These are phyloP conservation scores for Solidago caesia DNA, from an alignment of 129 eudicot genomes.

Conservation along the genomic window DNA sequence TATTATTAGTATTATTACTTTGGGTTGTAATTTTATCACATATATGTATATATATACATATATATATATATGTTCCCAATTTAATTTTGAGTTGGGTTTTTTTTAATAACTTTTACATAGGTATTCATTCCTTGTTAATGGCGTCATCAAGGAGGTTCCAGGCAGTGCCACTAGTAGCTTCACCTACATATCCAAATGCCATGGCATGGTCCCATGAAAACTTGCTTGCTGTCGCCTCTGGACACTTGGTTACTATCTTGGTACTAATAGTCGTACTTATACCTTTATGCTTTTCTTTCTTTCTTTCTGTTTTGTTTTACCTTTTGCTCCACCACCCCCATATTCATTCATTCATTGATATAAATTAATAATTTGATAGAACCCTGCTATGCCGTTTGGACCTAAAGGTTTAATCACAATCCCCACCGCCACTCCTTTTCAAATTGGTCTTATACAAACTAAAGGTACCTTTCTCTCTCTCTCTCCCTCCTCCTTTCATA, in stretches of 20 bases:
- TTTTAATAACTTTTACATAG: too few species aligned
- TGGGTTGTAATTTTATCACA: too few species aligned
- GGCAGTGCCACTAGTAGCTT: constrained; percentile 64
- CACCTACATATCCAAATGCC: constrained; percentile 72
- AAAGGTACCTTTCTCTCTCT: constrained; percentile 32
- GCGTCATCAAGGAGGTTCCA: constrained; percentile 51
- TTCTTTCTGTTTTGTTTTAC: background rate
- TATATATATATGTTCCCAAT: too few species aligned
- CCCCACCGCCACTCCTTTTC: constrained; percentile 50
- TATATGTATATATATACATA: too few species aligned
- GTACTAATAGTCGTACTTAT: constrained; percentile 25
- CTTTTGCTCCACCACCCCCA: background rate
- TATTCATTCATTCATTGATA: background rate
- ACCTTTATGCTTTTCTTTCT: background rate
- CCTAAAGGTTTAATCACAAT: constrained; percentile 73
- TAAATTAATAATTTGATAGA: constrained; percentile 35
- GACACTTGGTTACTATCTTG: constrained; percentile 65
- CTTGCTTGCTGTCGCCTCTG: constrained; percentile 75
- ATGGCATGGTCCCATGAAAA: constrained; percentile 92
- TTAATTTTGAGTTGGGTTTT: too few species aligned
- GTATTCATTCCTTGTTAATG: constrained; percentile 19
- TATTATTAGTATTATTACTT: too few species aligned
- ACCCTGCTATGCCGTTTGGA: constrained; percentile 62
- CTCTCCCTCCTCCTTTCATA: too few species aligned
- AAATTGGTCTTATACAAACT: constrained; percentile 57